Conservation (phyloP, 2,329 filamentous ascomycete genomes). For the Raffaelea ambrosiae region DNA sequence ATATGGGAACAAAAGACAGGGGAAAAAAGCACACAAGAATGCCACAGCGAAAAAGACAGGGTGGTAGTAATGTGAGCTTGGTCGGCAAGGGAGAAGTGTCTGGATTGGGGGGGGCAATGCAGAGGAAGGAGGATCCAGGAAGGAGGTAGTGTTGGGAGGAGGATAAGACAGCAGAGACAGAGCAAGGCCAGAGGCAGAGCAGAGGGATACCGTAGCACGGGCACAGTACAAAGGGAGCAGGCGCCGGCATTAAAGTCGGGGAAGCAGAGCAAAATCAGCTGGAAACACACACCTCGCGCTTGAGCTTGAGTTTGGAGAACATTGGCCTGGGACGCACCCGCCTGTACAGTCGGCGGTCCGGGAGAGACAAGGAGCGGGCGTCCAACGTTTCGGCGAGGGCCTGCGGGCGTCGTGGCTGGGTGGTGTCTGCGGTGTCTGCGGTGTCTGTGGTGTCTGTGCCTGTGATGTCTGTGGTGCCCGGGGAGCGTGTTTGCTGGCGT, state of each 20-base stretch:
- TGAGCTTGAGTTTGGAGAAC: constrained; percentile 19
- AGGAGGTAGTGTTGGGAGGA: not conserved
- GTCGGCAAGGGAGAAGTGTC: too few species aligned
- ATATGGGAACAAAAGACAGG: too few species aligned
- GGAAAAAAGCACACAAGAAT: too few species aligned
- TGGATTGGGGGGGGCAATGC: not conserved
- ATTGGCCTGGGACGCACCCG: constrained; percentile 9
- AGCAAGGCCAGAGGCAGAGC: not conserved
- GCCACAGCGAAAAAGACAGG: too few species aligned
- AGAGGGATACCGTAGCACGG: not conserved
- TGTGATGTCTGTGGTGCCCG: too few species aligned
- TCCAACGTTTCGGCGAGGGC: too few species aligned
- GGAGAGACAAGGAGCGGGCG: not conserved
- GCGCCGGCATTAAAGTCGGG: not conserved
- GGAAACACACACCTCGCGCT: constrained; percentile 16
- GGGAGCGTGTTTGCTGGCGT: too few species aligned
- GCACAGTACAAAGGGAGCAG: too few species aligned
- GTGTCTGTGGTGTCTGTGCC: too few species aligned
- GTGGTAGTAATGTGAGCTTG: too few species aligned
- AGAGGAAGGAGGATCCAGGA: not conserved
- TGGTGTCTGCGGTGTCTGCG: too few species aligned
- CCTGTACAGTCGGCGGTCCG: not conserved
- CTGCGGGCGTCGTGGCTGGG: too few species aligned
- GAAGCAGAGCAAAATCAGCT: not conserved
- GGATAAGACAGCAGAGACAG: not conserved